Evolutionary conservation across 768 basidiomycete species (phyloP), one percentile per base, ranked within the genome.

Genomic region (Tulasnella sp.): DNA sequence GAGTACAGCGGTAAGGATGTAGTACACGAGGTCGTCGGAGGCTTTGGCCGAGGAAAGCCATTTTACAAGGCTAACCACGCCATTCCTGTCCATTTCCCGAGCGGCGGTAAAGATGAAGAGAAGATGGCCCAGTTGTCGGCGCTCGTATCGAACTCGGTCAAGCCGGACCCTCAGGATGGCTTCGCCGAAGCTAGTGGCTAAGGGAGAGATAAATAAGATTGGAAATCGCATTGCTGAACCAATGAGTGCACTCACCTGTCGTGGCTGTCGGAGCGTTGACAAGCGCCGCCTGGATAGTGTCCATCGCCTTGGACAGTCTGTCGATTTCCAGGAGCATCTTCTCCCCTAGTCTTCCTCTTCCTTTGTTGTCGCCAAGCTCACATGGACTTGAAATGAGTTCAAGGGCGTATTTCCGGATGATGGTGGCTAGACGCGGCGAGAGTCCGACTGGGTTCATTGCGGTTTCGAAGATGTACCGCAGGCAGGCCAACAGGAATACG

Each of bases 131-230:
- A 96, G 89, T 75, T 89, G 88, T 16, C 93, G 89, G 82, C 94
- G 89, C 83, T 96, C 94, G 77, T 92, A 92, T 83, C 90, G 91
- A 75, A 96, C 87, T 0, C 93, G 94, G 48, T 94, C 91, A 83
- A 90, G 90, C 42, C 94, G 91, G 54, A 92, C 90, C 74, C 88
- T 90, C 1, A 93, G 87, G 81, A 94, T 88, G 81, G 93, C 92
- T 72, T 88, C 89, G 11, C 94, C 93, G 69, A 96, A 86, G 2
- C 87, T 85, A 6, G 89, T 87, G 18, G 77, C 77, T 44, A 78
- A 34, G 22, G 76, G 34, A 44, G 48, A 50, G 20, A 50, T 12
- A 50, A 50, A 24, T 58, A 42, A 44, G 28, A 28, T 34, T 76
- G 24, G 9, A 81, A 64, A 87, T 90, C 91, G 80, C 16, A 80